Base-by-base conservation (phyloP, 1,139 yeast species). In the Candida gigantensis region DNA sequence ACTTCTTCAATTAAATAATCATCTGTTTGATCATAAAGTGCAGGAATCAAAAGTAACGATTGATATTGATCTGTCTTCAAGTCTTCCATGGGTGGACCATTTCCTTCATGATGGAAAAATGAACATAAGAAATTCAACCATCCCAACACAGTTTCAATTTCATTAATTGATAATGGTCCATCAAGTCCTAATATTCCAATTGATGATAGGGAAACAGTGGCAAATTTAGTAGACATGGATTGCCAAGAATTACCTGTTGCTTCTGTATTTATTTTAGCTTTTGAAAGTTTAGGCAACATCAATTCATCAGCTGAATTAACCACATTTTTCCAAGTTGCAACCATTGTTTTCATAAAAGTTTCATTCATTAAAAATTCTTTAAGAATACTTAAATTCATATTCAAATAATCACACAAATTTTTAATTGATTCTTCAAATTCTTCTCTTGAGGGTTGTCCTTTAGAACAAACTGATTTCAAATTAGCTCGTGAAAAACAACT, bases 41-140 rank as follows among this genome's bases (percentile, higher is more conserved):
- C 80, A 1, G 90, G 88, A 12, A 85, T 67, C 15, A 84, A 61
- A 43, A 82, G 60, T 15, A 86, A 57, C 24, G 81, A 74, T 53
- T 84, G 88, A 53, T 83, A 85, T 27, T 74, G 74, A 32, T 74
- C 78, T 40, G 79, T 78, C 46, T 81, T 82, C 50, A 87, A 62
- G 8, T 76, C 78, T 44, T 75, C 80, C 28, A 85, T 53, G 0
- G 89, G 76, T 0, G 94, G 94, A 0, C 96, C 96, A 34, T 83
- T 84, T 1, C 96, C 96, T 39, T 77, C 81, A 51, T 85, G 83
- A 53, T 87, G 81, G 61, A 88, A 87, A 54, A 86, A 87, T 42
- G 81, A 88, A 43, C 83, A 77, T 24, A 86, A 61, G 8, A 82
- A 70, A 37, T 78, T 70, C 15, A 85, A 58, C 96, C 96, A 88